Base-by-base conservation (phyloP, 768 basidiomycete species). In the Kwoniella sp. region DNA sequence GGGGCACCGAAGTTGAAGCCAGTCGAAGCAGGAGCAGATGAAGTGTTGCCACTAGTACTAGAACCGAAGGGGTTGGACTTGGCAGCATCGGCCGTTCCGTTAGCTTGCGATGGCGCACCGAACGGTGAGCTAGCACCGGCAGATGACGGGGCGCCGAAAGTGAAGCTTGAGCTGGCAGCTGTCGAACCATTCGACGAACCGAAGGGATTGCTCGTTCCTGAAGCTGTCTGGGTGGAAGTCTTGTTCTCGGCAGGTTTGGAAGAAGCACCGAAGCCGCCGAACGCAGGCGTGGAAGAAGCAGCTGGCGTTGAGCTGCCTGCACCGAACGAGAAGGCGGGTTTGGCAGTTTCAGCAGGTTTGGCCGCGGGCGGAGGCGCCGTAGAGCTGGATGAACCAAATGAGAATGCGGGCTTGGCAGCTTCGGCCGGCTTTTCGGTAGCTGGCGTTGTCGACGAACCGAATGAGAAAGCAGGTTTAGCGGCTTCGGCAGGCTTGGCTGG, bases 331-430 rank as follows among this genome's bases (percentile, higher is more conserved):
- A 66, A 66, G 20, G 65, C 37, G 22, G 65, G 50, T 41, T 61
- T 66, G n/a, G 59, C 53, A 15, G 59, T 28, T 38, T 61, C 54
- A 34, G 59, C 53, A 30, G 67, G 30, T 25, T 55, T 69, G 8
- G 67, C 15, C 26, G 57, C 31, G n/a, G 57, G 26, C 3, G 62
- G n/a, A 4, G 62, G 45, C 20, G 67, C 9, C 1, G 63, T 51
- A n/a, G 50, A 25, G 26, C 50, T 51, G 50, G 23, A 25, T 25
- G 50, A 51, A 5, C 67, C 67, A 22, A 68, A 68, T 8, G 67
- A 68, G 58, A 68, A 68, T 25, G 67, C 52, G n/a, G 63, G 63
- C 41, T 64, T 68, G 22, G 62, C 29, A 3, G 56, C 22, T 51
- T 68, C 67, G 30, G 64, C 48, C 0, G 63, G 63, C 28, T 64